Evolutionary conservation across 257 asterid genomes (phyloP), one percentile per base, ranked within the genome.

Genomic region (Hygrophila difformis): DNA sequence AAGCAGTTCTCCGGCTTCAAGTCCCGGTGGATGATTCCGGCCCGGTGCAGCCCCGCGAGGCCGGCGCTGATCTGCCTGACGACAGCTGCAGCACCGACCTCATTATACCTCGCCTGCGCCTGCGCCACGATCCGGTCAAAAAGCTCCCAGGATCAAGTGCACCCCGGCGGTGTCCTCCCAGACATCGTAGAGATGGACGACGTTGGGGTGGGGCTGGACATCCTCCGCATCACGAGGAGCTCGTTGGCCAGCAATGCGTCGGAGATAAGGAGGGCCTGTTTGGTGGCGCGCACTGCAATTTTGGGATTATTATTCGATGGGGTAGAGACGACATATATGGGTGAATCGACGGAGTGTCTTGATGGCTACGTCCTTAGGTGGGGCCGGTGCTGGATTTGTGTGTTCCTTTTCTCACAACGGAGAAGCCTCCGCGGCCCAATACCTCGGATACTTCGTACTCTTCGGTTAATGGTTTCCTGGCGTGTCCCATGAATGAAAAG

Each of bases 1-100:
- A 85, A 49, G 33, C 96, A 85, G 36, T 85, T 85, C 63, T 85
- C 94, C 0, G 96, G 96, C 75, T 85, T 85, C 68, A 85, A 70
- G 51, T 85, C 96, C 61, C 96, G 50, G 7, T 85, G 96, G 3
- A 85, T 67, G 16, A 85, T 74, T 8, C 45, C 64, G 7, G 87
- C 87, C 8, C 57, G 36, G 36, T 85, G 96, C 55, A 85, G 35
- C 0, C 85, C 93, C 2, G 65, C 72, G 1, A 85, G 49, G 1
- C 96, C 96, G 0, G 68, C 51, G 0, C 93, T 84, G 20, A 85
- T 78, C 52, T 85, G 96, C 60, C 74, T 60, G 2, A 81, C 68
- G 5, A 85, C 94, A 0, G 66, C 76, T 5, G 95, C 92, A 6
- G 95, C 95, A 13, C 71, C 85, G 0, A 72, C 81, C 44, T 85